Evolutionary conservation across 2,329 filamentous ascomycete genomes (phyloP).

Genomic region (Sporothrix dimorphospora): DNA sequence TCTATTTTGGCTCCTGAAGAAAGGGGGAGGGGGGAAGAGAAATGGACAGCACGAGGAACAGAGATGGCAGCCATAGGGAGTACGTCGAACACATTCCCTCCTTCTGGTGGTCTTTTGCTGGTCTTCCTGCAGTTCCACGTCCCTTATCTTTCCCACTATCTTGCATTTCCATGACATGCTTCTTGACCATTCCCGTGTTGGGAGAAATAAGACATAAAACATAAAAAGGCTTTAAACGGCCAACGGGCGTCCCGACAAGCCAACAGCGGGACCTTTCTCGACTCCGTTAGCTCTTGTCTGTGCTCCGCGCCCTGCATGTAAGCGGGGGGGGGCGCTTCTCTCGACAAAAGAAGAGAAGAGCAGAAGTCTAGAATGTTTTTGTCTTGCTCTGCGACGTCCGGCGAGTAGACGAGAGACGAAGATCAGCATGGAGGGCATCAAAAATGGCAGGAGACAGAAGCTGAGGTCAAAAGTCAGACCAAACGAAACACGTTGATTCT

Average conservation of each 20-base stretch:
- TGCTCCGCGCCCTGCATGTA: conserved; percentile 15
- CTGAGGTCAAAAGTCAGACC: neutral
- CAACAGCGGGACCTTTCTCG: neutral
- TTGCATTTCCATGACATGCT: conserved; percentile 9
- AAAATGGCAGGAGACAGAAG: neutral
- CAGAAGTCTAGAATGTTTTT: neutral
- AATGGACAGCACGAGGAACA: neutral
- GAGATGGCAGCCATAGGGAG: neutral
- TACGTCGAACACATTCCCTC: neutral
- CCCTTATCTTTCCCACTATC: conserved; percentile 12
- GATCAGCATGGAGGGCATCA: neutral
- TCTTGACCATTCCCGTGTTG: conserved; percentile 17
- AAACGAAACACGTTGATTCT: neutral
- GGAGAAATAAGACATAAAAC: neutral
- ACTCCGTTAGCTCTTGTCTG: neutral
- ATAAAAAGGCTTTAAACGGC: neutral
- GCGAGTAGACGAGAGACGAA: neutral
- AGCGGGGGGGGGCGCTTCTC: neutral
- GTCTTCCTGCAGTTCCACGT: neutral
- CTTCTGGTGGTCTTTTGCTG: neutral
- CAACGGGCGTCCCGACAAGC: conserved; percentile 21
- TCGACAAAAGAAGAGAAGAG: neutral
- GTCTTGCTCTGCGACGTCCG: neutral
- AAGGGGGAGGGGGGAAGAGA: neutral
- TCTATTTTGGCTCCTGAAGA: conserved; percentile 17